Evolutionary conservation across 192 early-diverging fungal species (phyloP).

Genomic region (Chytriomyces hyalinus): DNA sequence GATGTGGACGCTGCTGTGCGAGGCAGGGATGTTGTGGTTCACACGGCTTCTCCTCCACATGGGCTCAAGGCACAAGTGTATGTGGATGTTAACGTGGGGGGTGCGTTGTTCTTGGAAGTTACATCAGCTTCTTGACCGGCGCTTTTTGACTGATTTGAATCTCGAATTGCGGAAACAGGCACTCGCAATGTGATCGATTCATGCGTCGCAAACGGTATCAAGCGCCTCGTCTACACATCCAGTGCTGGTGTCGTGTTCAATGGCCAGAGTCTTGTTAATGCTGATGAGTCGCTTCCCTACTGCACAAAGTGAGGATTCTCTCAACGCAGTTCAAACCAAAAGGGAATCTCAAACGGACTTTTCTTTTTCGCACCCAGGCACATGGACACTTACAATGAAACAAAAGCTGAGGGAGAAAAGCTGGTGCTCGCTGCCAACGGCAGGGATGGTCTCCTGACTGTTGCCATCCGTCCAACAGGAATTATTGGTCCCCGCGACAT

Average conservation of each 20-base stretch:
- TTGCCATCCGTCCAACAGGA: slow-evolving; percentile 81
- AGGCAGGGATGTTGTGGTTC: slow-evolving; percentile 77
- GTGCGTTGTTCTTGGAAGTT: background rate
- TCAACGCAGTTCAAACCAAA: too few species aligned
- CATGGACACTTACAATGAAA: slow-evolving; percentile 92
- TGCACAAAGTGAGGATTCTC: slow-evolving; percentile 47
- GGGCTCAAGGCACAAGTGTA: slow-evolving; percentile 69
- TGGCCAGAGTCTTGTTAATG: slow-evolving; percentile 74
- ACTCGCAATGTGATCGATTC: slow-evolving; percentile 83
- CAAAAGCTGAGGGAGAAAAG: slow-evolving; percentile 81
- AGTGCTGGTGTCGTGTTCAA: slow-evolving; percentile 89
- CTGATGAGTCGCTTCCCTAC: slow-evolving; percentile 80
- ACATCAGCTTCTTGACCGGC: slow-evolving; percentile 8
- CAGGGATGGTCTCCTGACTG: slow-evolving; percentile 66
- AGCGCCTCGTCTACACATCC: slow-evolving; percentile 81
- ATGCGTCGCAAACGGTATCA: slow-evolving; percentile 67
- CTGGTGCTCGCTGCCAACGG: slow-evolving; percentile 79
- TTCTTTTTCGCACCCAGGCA: slow-evolving; percentile 10
- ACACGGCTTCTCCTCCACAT: slow-evolving; percentile 88
- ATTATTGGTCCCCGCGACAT: slow-evolving; percentile 84
- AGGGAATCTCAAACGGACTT: too few species aligned
- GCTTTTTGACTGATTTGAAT: background rate
- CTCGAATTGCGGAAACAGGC: slow-evolving; percentile 75
- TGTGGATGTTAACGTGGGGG: slow-evolving; percentile 61
- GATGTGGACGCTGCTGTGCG: slow-evolving; percentile 65